Base-by-base conservation (phyloP, 2,329 filamentous ascomycete genomes). In the Alternaria postmessia region DNA sequence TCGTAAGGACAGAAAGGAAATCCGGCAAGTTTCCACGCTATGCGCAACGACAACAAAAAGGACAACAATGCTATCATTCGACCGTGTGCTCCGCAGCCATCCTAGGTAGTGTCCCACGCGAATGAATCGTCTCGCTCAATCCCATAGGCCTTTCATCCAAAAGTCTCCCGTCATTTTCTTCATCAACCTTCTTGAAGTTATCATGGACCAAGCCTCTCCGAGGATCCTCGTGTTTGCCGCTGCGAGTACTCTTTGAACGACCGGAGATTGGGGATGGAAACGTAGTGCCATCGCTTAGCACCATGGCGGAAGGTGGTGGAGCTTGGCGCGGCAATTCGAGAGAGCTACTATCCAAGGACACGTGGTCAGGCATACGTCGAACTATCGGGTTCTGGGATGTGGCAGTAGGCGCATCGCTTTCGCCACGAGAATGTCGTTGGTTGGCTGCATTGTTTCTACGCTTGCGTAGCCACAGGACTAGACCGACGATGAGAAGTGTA, bases 91-190 rank as follows among this genome's bases (percentile, higher is more conserved):
- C 65, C 2, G 65, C 60, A 3, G 63, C 65, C 39, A 57, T 11
- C 11, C 65, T 54, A 5, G 65, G 65, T 12, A 67, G 46, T 7
- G 65, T 64, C 18, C 43, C 57, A 7, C 48, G 57, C 7, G 60
- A 65, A 51, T 67, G 65, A 16, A 67, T 67, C 26, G 65, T 67
- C 56, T 67, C 65, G 52, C 59, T 59, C 8, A 67, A 38, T 30
- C 65, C 65, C 57, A 65, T 60, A 3, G 65, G 65, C 28, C 54
- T 58, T n/a, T 65, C 65, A 39, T 67, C 60, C 51, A 67, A 34
- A 7, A 67, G 54, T 32, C 65, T 57, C 11, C 65, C 65, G 56
- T 67, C 65, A 11, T 67, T 67, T 8, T 58, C 58, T 28, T 65
- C 60, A 14, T 67, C 65, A 3, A 59, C 57, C 22, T 57, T 63